phyloP scores from a whole-genome alignment of 1,139 yeast species.

The Hemisphaericaspora xylanilytica region DNA sequence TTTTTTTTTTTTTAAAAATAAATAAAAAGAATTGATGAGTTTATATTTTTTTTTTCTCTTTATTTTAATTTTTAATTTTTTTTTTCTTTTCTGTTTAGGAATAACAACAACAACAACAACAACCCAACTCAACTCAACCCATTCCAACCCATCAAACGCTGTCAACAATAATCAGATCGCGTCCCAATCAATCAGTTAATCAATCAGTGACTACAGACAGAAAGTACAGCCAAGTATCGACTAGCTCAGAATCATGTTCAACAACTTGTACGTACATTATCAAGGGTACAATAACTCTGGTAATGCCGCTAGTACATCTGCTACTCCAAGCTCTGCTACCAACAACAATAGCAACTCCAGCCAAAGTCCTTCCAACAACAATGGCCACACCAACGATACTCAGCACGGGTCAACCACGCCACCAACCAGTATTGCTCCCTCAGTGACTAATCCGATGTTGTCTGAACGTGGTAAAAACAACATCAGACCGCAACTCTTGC shows the following conservation, averaged over 20 bases:
- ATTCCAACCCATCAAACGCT: too few relatives aligned
- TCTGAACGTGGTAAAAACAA: constrained; percentile 5
- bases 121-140: too few relatives aligned
- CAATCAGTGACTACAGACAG: too few relatives aligned
- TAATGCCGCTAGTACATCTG: constrained; percentile 1
- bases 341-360: neutral
- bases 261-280: constrained; percentile 13
- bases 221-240: too few relatives aligned
- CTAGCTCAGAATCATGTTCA: constrained; percentile 7
- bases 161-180: too few relatives aligned
- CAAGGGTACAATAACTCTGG: constrained; percentile 10
- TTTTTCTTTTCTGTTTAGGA: constrained; percentile 1
- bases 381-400: constrained; percentile 1
- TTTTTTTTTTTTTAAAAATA: constrained; percentile 1
- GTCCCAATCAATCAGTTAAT: too few relatives aligned
- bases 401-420: constrained; percentile 5
- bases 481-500: constrained; percentile 4
- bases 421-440: constrained; percentile 7
- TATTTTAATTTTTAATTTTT: constrained; percentile 3
- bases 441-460: constrained; percentile 5
- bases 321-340: neutral
- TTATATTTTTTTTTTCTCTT: constrained; percentile 1
- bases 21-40: too few relatives aligned
- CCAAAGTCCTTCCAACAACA: constrained; percentile 2
- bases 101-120: too few relatives aligned